phyloP scores from a whole-genome alignment of 345 rosid genomes.

The Lepidium aucheri region DNA sequence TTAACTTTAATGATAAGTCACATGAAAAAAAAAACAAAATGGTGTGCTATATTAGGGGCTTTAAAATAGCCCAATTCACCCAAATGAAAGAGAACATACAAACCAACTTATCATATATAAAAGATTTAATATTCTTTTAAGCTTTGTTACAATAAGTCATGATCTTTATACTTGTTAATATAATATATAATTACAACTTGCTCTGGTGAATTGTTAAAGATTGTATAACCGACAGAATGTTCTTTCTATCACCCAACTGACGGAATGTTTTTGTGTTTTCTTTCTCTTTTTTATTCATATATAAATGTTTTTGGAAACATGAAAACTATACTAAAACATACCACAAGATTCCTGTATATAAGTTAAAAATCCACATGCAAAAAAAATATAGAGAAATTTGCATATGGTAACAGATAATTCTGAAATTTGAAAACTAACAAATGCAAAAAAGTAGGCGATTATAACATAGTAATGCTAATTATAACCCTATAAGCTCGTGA shows the following conservation, averaged over 20 bases:
- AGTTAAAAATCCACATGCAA: neutral
- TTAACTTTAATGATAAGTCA: no score
- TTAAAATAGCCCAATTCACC: no score
- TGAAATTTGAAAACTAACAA: no score
- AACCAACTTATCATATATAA: neutral
- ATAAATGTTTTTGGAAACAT: neutral
- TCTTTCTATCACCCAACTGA: constrained; percentile 1
- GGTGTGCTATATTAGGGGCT: no score
- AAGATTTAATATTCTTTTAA: neutral
- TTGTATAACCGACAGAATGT: constrained; percentile 10
- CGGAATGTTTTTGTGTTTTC: constrained; percentile 18
- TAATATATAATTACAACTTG: constrained; percentile 8
- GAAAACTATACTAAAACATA: neutral
- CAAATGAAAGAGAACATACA: no score
- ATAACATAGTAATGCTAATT: no score
- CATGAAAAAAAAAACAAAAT: no score
- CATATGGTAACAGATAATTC: no score
- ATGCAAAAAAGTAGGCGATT: no score
- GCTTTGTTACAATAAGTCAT: neutral
- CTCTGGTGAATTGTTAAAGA: neutral
- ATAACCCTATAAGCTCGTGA: no score
- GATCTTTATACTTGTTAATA: neutral
- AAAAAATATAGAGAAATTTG: no score
- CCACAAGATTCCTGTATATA: neutral
- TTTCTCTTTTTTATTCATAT: neutral